Base-by-base conservation (phyloP, 208 protist genomes). In the Polymyxa betae region DNA sequence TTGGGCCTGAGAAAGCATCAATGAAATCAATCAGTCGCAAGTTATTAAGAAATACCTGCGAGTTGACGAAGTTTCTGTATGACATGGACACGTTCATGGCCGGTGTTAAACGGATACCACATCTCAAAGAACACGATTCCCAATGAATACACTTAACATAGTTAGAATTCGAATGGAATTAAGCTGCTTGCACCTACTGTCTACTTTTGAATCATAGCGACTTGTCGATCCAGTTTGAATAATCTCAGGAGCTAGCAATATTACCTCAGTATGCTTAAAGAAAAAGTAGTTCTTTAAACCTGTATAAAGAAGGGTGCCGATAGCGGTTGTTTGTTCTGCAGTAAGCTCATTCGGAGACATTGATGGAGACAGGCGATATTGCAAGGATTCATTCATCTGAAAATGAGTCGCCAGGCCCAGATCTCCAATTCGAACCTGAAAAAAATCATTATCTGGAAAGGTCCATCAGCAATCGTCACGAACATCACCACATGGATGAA, bases 341-440 rank as follows among this genome's bases (percentile, higher is more conserved):
- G 35, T 20, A 40, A 5, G 72, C 35, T 12, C 40, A n/a, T 82
- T 82, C 16, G 72, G 72, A 40, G 72, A 82, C n/a, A 43, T 38
- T 43, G 72, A 82, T 16, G 72, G 72, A 5, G 72, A 82, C 5
- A 20, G 5, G 16, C 5, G n/a, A 20, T 5, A 38, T 35, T 82
- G 72, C 5, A 82, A 38, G 16, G 72, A 45, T 82, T 82, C 72
- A 40, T 5, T 43, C 5, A 82, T 45, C n/a, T 82, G 72, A 12
- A 82, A 43, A 82, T 82, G 72, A 38, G 72, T 82, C 10, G 72
- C 72, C 72, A 82, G 72, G n/a, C 72, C 72, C 5, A 82, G 72
- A 82, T 82, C 72, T 16, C 72, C 72, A 43, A 82, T 82, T 82
- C 72, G 5, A 45, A 82, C 72, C 72, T 82, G 35, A 35, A 82